phyloP scores from a whole-genome alignment of 371 early-diverging fungal species.

The Nosema muscidifuracis region DNA sequence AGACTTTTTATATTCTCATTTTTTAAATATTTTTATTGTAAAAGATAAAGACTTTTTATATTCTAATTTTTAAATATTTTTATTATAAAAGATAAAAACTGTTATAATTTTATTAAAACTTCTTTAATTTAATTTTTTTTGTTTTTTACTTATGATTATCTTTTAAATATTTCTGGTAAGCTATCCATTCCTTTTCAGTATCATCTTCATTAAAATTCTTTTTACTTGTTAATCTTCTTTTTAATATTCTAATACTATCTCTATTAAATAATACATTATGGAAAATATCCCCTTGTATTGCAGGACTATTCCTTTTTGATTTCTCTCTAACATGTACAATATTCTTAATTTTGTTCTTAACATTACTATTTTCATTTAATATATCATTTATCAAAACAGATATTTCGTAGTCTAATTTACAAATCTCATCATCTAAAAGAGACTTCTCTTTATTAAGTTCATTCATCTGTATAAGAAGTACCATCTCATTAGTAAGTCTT shows the following conservation, averaged over 20 bases:
- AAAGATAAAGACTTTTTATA: too few species aligned
- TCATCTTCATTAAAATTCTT: not conserved
- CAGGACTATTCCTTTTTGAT: not conserved
- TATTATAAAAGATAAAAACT: too few species aligned
- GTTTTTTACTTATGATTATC: too few species aligned
- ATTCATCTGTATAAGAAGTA: constrained; percentile 21
- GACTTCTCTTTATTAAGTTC: not conserved
- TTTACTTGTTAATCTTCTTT: not conserved
- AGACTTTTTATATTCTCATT: too few species aligned
- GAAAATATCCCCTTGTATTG: not conserved
- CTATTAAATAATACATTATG: constrained; percentile 10
- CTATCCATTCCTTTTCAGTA: not conserved
- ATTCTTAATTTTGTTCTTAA: constrained; percentile 2
- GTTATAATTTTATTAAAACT: not conserved
- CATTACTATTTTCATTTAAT: not conserved
- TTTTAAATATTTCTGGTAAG: not conserved
- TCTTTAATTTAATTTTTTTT: too few species aligned
- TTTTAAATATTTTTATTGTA: too few species aligned
- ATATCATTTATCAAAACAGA: not conserved
- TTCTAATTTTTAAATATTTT: too few species aligned
- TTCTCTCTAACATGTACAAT: not conserved
- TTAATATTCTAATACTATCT: not conserved
- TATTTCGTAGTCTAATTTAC: not conserved
- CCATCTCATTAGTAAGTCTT: constrained; percentile 37
- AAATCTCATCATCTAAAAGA: constrained; percentile 15